Base-by-base conservation (phyloP, 1,139 yeast genomes). In the Geotrichum carabidarum region DNA sequence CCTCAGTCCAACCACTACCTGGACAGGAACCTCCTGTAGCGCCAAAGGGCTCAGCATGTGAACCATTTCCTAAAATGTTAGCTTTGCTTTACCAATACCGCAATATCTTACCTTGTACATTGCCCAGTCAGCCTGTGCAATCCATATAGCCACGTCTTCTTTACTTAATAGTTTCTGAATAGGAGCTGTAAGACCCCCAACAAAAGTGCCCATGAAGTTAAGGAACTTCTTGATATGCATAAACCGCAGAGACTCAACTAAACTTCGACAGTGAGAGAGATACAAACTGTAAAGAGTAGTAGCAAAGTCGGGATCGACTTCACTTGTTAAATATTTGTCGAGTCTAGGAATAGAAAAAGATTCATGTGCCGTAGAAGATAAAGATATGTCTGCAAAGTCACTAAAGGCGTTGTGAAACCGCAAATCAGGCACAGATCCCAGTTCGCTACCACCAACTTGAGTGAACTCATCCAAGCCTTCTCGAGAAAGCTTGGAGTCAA, bases 221-320 rank as follows among this genome's bases (percentile, higher is more conserved):
- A 83, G 78, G 42, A 89, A 71, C 63, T 79, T 80, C 58, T 80
- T 81, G 55, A 84, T 70, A 59, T 84, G 86, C 82, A 87, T 79
- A 65, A 75, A 83, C 60, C 94, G 74, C 59, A 88, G 71, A 46
- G 82, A 75, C 60, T 85, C 89, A 59, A 86, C 80, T 46, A 86
- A 70, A 4, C 82, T 68, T 43, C 78, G 78, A 62, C 87, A 82
- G 63, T 84, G 86, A 4, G 82, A 76, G 59, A 78, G 78, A 69
- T 86, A 86, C 35, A 82, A 68, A 5, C 82, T 81, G 57, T 74
- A 77, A 48, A 86, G 72, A 0, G 88, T 82, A 41, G 79, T 82
- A 2, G 84, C 84, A 44, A 80, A 76, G 62, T 84, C 90, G 22
- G 68, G 66, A 62, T 84, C 89, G 1, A 76, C 68, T 36, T 76